Evolutionary conservation across 2,329 filamentous ascomycete genomes (phyloP).

Genomic region (Chaetomiaceae sp.): DNA sequence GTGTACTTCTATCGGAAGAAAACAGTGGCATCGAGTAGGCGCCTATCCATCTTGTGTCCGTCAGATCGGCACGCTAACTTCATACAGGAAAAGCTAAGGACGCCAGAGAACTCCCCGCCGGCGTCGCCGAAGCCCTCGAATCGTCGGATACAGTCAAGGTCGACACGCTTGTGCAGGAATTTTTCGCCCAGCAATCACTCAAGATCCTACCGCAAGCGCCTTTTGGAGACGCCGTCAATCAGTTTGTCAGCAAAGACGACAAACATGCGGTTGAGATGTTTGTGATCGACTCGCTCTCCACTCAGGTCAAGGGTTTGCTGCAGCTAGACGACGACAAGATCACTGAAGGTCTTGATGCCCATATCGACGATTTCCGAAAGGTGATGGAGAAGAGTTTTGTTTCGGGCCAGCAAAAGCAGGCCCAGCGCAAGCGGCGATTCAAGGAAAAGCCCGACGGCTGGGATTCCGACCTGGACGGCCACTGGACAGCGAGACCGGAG

Average conservation of each 20-base stretch:
- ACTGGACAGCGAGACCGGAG: constrained; percentile 75
- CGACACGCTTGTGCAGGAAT: constrained; percentile 82
- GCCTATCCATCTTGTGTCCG: background rate
- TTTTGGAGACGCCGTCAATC: constrained; percentile 86
- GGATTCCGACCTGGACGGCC: constrained; percentile 86
- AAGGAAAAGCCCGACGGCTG: constrained; percentile 76
- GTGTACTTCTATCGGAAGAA: constrained; percentile 92
- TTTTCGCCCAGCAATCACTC: constrained; percentile 78
- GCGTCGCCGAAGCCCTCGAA: constrained; percentile 56
- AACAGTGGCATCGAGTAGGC: constrained; percentile 47
- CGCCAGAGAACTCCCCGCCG: constrained; percentile 58
- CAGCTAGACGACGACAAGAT: constrained; percentile 60
- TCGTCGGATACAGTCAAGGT: constrained; percentile 76
- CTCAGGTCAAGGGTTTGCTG: constrained; percentile 67
- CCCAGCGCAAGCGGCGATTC: constrained; percentile 45
- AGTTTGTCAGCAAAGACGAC: constrained; percentile 94
- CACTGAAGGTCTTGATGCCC: constrained; percentile 60
- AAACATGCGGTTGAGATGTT: constrained; percentile 86
- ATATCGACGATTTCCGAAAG: constrained; percentile 68
- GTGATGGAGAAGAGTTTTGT: constrained; percentile 68
- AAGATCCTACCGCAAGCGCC: constrained; percentile 90
- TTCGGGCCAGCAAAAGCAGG: constrained; percentile 56
- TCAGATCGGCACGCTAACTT: constrained; percentile 19
- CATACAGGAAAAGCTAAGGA: constrained; percentile 40
- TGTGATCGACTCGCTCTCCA: constrained; percentile 65